These are phyloP conservation scores for Phanerochaete sordida DNA, from an alignment of 768 basidiomycete species.

Conservation along the genomic window DNA sequence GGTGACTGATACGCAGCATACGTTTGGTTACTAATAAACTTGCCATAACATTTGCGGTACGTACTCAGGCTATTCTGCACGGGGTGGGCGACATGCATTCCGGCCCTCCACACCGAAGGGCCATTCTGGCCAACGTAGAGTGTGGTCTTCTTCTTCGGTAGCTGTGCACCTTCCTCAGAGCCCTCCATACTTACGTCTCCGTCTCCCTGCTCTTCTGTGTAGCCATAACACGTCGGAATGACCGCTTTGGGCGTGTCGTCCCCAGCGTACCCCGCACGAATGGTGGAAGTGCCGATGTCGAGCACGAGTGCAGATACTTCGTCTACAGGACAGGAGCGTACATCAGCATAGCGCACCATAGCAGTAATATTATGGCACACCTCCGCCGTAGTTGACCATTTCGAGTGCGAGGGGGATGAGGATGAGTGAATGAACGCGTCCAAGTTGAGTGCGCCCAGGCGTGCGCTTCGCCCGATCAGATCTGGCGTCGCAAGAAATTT, in stretches of 20 bases:
- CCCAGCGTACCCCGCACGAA: conserved; percentile 95
- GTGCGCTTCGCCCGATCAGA: conserved; percentile 23
- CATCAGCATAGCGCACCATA: neutral
- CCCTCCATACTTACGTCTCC: conserved; percentile 58
- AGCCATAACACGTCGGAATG: conserved; percentile 88
- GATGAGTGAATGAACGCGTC: neutral
- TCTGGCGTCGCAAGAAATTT: conserved; percentile 26
- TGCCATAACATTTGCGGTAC: conserved; percentile 21
- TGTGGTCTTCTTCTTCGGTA: conserved; percentile 45
- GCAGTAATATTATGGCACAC: conserved; percentile 36
- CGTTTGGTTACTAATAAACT: neutral
- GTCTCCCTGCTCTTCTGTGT: conserved; percentile 31
- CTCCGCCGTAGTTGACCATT: conserved; percentile 89
- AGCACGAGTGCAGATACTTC: conserved; percentile 97
- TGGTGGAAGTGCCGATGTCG: conserved; percentile 87
- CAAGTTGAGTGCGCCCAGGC: neutral
- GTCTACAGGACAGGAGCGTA: conserved; percentile 46
- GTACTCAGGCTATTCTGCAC: conserved; percentile 81
- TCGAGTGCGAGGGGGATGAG: neutral
- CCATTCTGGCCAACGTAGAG: conserved; percentile 85
- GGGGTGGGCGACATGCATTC: conserved; percentile 85
- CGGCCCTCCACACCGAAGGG: conserved; percentile 85
- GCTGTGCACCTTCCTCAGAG: conserved; percentile 31
- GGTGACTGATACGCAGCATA: conserved; percentile 42
- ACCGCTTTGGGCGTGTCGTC: conserved; percentile 94